Conservation (phyloP, 306 rosid genomes). For the Sicyos baderoa region DNA sequence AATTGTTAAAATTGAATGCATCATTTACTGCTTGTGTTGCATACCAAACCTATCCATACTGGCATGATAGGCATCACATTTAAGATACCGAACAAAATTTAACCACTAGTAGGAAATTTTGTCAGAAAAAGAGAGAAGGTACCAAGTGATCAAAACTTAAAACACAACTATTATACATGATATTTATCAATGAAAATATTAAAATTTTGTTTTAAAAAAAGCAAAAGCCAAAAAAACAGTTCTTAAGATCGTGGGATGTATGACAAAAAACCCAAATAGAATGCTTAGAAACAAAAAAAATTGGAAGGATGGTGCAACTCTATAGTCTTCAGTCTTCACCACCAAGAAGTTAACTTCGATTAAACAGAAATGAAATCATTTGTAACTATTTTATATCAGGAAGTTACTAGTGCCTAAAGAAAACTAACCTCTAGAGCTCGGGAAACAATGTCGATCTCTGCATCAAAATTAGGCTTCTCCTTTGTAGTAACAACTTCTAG, state of each 20-base stretch:
- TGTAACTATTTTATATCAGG: not conserved
- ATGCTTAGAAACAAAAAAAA: not conserved
- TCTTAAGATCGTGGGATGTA: not conserved
- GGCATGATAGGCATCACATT: not conserved
- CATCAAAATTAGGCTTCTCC: conserved; percentile 58
- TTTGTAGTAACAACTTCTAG: conserved; percentile 73
- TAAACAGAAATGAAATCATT: not conserved
- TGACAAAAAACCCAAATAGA: not conserved
- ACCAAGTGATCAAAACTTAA: not conserved
- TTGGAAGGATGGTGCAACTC: not conserved
- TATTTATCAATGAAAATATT: not conserved
- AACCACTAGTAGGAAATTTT: not conserved
- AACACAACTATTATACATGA: not conserved
- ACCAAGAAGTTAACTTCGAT: not conserved
- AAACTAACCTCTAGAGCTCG: conserved; percentile 52
- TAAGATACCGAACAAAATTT: not conserved
- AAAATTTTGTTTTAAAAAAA: not conserved
- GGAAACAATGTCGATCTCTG: conserved; percentile 58
- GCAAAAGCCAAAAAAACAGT: not conserved
- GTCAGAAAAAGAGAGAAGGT: not conserved
- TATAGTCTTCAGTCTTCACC: not conserved
- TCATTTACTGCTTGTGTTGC: not conserved
- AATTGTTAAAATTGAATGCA: not conserved
- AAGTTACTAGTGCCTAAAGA: conserved; percentile 8
- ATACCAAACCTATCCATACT: too few relatives aligned